A percentile compares a stretch with the other conserved stretches of the same genome.
Evolutionary conservation across 768 basidiomycete species (phyloP).

Genomic region (Rhizopogon vulgaris): DNA sequence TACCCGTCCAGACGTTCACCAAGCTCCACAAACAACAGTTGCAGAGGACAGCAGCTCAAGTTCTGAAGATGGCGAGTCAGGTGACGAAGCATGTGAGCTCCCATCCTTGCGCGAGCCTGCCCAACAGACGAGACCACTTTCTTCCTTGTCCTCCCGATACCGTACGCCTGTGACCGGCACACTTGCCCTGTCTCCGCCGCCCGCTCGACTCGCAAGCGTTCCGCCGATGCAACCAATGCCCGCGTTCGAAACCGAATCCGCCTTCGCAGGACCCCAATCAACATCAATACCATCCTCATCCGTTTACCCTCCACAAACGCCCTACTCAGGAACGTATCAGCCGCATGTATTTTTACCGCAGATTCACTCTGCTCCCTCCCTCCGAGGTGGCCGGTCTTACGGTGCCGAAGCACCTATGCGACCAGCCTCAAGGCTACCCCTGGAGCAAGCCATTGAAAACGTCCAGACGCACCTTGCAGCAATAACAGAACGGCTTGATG

Average conservation of each 20-base stretch:
- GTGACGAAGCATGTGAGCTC: constrained; percentile 42
- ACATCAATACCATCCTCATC: constrained; percentile 32
- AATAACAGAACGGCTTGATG: constrained; percentile 76
- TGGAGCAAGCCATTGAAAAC: constrained; percentile 75
- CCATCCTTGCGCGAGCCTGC: constrained; percentile 33
- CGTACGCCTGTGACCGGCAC: constrained; percentile 71
- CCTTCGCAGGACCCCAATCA: constrained; percentile 49
- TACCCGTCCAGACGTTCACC: constrained; percentile 12
- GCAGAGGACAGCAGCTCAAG: constrained; percentile 27
- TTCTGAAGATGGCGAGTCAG: constrained; percentile 43
- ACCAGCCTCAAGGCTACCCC: constrained; percentile 37
- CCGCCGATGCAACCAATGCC: constrained; percentile 71
- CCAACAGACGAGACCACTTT: constrained; percentile 50
- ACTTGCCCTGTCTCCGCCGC: constrained; percentile 50
- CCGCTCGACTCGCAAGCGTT: constrained; percentile 34
- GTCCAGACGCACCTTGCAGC: constrained; percentile 80
- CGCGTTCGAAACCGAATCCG: constrained; percentile 64
- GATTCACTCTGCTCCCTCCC: constrained; percentile 29
- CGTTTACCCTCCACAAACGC: constrained; percentile 29
- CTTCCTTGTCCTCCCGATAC: constrained; percentile 76
- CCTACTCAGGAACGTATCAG: constrained; percentile 34
- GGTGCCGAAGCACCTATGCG: constrained; percentile 28
- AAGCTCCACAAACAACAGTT: constrained; percentile 11
- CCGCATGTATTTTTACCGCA: constrained; percentile 34
- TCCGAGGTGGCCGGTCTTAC: constrained; percentile 30